phyloP scores from a whole-genome alignment of 2,329 filamentous ascomycete genomes.

The Calonectria multiphialidica region DNA sequence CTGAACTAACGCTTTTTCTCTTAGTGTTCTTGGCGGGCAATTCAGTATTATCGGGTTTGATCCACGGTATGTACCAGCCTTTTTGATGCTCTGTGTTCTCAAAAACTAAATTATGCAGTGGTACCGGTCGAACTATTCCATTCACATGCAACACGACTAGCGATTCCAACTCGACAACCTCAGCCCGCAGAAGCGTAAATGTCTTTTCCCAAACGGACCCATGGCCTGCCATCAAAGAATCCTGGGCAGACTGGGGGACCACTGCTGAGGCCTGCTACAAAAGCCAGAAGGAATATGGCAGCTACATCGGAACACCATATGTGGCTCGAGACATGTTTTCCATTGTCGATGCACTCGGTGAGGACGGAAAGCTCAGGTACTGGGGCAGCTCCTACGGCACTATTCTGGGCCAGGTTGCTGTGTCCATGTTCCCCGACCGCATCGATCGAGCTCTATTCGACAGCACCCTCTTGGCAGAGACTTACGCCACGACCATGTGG shows the following conservation, averaged over 20 bases:
- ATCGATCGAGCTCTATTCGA: constrained; percentile 35
- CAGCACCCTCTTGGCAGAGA: constrained; percentile 24
- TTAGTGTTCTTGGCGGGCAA: constrained; percentile 28
- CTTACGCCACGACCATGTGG: constrained; percentile 12
- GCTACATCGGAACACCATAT: constrained; percentile 47
- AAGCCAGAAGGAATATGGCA: constrained; percentile 35
- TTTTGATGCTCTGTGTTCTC: rapidly evolving
- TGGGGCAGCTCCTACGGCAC: constrained; percentile 46
- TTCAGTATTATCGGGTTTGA: constrained; percentile 31
- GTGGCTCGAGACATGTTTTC: constrained; percentile 53
- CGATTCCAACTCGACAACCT: neutral
- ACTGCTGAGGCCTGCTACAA: constrained; percentile 37
- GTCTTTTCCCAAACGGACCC: constrained; percentile 14
- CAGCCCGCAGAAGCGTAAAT: constrained; percentile 18
- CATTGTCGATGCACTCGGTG: constrained; percentile 51
- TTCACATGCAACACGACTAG: constrained; percentile 18
- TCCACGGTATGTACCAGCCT: constrained; percentile 28
- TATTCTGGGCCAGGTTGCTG: constrained; percentile 33
- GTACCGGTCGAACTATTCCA: constrained; percentile 34
- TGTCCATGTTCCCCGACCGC: constrained; percentile 38
- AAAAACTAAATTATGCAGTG: neutral
- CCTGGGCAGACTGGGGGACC: neutral
- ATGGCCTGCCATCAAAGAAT: constrained; percentile 7
- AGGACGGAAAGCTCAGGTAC: constrained; percentile 49
- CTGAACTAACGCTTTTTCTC: neutral